Conservation (phyloP, 2,329 filamentous ascomycete genomes). For the Paraconiothyrium sp. region DNA sequence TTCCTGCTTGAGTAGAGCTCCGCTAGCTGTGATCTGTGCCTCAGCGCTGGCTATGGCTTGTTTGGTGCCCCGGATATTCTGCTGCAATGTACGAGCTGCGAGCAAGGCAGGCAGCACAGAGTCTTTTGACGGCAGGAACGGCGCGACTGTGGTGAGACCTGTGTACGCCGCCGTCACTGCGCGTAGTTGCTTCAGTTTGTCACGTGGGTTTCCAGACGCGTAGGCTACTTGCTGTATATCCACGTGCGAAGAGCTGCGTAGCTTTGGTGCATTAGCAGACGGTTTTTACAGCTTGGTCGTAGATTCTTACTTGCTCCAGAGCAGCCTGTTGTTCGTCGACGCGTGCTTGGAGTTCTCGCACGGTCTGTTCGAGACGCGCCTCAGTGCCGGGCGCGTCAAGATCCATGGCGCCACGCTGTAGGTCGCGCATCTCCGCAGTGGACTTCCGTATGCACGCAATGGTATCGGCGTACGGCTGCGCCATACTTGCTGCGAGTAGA, state of each 20-base stretch:
- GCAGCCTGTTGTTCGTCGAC: slow-evolving; percentile 59
- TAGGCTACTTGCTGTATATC: slow-evolving; percentile 38
- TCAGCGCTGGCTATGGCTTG: slow-evolving; percentile 62
- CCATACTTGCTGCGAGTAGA: slow-evolving; percentile 28
- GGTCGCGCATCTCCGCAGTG: slow-evolving; percentile 28
- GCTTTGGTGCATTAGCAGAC: slow-evolving; percentile 46
- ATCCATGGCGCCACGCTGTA: slow-evolving; percentile 47
- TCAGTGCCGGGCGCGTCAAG: slow-evolving; percentile 56
- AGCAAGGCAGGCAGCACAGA: slow-evolving; percentile 77
- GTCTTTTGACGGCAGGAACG: slow-evolving; percentile 71
- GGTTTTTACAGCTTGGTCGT: not conserved
- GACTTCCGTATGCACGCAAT: slow-evolving; percentile 44
- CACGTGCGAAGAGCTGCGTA: slow-evolving; percentile 47
- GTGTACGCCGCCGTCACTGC: slow-evolving; percentile 72
- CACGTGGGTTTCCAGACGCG: slow-evolving; percentile 45
- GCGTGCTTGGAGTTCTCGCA: slow-evolving; percentile 71
- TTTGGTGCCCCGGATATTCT: slow-evolving; percentile 71
- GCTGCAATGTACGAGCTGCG: slow-evolving; percentile 73
- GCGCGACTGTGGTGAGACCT: slow-evolving; percentile 67
- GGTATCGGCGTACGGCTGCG: slow-evolving; percentile 25
- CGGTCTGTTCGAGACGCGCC: slow-evolving; percentile 70
- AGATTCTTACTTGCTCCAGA: slow-evolving; percentile 53
- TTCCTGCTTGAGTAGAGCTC: slow-evolving; percentile 55
- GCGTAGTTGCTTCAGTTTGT: slow-evolving; percentile 57
- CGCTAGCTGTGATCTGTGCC: slow-evolving; percentile 50